A percentile compares a stretch with the other conserved stretches of the same genome.
These are phyloP conservation scores for Starmerella floricola DNA, from an alignment of 805 yeast genomes.

Conservation along the genomic window DNA sequence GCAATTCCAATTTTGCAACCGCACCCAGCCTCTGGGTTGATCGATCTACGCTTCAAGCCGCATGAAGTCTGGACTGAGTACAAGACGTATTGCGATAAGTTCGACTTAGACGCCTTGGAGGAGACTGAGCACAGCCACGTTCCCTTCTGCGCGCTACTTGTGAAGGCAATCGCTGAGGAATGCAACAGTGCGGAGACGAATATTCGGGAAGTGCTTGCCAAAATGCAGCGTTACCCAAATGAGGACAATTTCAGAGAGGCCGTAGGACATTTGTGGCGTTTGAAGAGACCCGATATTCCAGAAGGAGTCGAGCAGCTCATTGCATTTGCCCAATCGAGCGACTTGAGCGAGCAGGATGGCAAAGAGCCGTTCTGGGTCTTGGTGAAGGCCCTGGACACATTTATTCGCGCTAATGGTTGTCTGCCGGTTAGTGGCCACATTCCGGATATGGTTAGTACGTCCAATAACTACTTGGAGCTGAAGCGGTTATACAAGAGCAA, in stretches of 20 bases:
- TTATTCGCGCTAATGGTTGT: constrained; percentile 29
- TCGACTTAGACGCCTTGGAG: constrained; percentile 38
- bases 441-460: constrained; percentile 83
- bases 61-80: constrained; percentile 62
- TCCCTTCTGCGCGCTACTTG: constrained; percentile 55
- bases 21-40: constrained; percentile 41
- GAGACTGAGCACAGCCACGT: constrained; percentile 42
- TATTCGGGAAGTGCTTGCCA: constrained; percentile 28
- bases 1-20: constrained; percentile 53
- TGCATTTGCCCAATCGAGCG: not conserved
- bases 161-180: constrained; percentile 35
- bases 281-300: constrained; percentile 27
- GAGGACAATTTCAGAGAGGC: constrained; percentile 46
- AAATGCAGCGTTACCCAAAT: constrained; percentile 31
- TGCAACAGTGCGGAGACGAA: too few relatives aligned
- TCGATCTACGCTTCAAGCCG: constrained; percentile 47
- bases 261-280: constrained; percentile 34
- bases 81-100: constrained; percentile 36
- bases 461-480: constrained; percentile 46
- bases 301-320: constrained; percentile 12
- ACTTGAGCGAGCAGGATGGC: not conserved
- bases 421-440: constrained; percentile 53
- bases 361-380: constrained; percentile 47
- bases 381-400: constrained; percentile 42
- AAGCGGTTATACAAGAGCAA: constrained; percentile 47